Evolutionary conservation across 176 grass and related monocot genomes (phyloP), one percentile per base, ranked within the genome.

Genomic region (Raddia guianensis): DNA sequence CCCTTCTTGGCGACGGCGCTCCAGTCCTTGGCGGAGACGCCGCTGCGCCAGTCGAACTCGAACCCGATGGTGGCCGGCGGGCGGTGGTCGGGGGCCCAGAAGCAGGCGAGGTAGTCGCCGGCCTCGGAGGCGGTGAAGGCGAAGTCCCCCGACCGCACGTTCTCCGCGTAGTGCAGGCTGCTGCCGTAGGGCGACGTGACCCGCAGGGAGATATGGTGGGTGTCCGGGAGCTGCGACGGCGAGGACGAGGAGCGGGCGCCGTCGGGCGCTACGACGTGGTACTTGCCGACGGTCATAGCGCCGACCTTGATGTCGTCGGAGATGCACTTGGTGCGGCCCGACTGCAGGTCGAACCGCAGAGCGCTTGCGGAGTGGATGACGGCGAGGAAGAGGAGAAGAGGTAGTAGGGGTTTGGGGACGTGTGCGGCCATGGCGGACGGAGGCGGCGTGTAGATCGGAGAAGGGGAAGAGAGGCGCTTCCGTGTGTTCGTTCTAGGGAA

Each of bases 291-390:
- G 83, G 86, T 72, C 92, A 99, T 95, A 73, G 96, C 64, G 58
- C 85, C 79, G 76, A 91, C 64, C 90, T 99, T 99, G 86, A 99
- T 90, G 79, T 99, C 92, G 63, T 99, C 90, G 75, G 92, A 89
- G 86, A 99, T 80, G 92, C 96, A 99, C 86, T 95, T 99, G 82
- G 93, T 95, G 86, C 93, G 90, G 20, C 90, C 92, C 66, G 88
- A 99, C 73, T 90, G 81, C 57, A 95, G 82, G 72, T 99, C 92
- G 86, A 99, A 99, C 12, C 90, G 83, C 67, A 99, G 90, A 9
- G 44, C 3, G 78, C 82, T 16, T 58, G 51, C 52, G 57, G 82
- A 6, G 79, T 49, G 63, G 73, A 27, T 21, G 11, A 5, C 27
- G 0, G 59, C 11, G 0, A 87, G 43, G 12, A 70, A 37, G 18